These are phyloP conservation scores for Arctium minus DNA, from an alignment of 129 eudicot species.

Conservation along the genomic window DNA sequence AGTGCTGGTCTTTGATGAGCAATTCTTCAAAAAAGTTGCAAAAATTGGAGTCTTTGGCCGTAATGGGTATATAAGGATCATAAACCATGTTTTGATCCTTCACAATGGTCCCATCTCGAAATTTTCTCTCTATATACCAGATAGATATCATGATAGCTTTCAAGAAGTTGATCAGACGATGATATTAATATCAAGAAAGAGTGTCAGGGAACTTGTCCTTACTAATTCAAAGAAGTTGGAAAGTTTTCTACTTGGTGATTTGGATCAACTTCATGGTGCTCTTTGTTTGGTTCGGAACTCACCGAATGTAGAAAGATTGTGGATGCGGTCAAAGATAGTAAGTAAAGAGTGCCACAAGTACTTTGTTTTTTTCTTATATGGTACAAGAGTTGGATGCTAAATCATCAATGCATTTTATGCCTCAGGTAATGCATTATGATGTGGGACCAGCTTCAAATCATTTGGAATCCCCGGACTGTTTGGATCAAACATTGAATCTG, in stretches of 20 bases:
- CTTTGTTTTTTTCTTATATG: background rate
- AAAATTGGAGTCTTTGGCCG: background rate
- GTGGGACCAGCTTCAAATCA: background rate
- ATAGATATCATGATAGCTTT: background rate
- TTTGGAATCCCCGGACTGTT: background rate
- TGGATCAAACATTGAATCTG: background rate
- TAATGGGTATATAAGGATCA: constrained; percentile 6
- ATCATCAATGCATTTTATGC: background rate
- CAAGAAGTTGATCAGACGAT: background rate
- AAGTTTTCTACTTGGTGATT: background rate
- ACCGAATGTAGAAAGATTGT: background rate
- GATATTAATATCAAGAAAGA: background rate
- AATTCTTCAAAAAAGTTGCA: background rate
- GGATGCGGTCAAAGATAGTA: background rate
- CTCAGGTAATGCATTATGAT: background rate
- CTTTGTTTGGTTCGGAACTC: constrained; percentile 20
- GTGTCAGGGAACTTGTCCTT: background rate
- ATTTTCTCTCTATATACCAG: background rate
- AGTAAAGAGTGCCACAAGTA: background rate
- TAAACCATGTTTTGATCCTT: background rate
- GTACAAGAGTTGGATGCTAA: background rate
- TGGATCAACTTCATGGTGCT: constrained; percentile 14
- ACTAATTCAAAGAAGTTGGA: background rate
- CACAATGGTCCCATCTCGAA: background rate
- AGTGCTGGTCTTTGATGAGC: background rate